Evolutionary conservation across 106 monocot species (phyloP).

Genomic region (Dendrobium chrysotoxum): DNA sequence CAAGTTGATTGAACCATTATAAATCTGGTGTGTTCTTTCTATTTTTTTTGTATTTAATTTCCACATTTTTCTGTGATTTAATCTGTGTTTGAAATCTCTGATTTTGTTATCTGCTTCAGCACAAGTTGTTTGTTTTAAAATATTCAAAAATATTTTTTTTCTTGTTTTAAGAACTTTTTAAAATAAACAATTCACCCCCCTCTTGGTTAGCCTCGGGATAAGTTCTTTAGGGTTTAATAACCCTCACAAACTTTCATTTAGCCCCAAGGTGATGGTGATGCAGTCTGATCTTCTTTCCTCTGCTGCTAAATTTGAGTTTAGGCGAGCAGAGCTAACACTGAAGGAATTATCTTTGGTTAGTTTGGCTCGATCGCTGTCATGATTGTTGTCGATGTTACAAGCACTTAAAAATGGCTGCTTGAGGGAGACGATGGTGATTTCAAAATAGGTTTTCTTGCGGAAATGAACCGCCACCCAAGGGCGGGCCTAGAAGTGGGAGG

Average conservation of each 20-base stretch:
- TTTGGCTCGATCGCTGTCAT: slow-evolving; percentile 27
- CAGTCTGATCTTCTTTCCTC: background rate
- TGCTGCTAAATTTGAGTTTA: background rate
- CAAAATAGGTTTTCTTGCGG: slow-evolving; percentile 86
- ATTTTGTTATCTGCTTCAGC: too few relatives aligned
- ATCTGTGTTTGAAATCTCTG: too few relatives aligned
- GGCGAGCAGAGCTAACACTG: background rate
- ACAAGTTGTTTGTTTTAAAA: too few relatives aligned
- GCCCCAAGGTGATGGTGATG: slow-evolving; percentile 41
- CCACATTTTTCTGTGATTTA: too few relatives aligned
- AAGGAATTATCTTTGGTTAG: slow-evolving; percentile 18
- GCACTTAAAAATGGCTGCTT: slow-evolving; percentile 6
- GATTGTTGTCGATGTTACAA: slow-evolving; percentile 2
- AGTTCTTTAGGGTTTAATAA: slow-evolving; percentile 21
- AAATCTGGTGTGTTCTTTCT: too few relatives aligned
- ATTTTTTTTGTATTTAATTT: too few relatives aligned
- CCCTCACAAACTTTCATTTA: slow-evolving; percentile 15
- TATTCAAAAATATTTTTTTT: too few relatives aligned
- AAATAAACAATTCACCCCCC: too few relatives aligned
- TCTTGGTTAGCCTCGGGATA: too few relatives aligned
- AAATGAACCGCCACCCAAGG: slow-evolving; percentile 29
- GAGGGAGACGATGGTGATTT: slow-evolving; percentile 55
- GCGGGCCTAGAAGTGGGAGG: slow-evolving; percentile 71
- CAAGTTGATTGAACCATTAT: too few relatives aligned
- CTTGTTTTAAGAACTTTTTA: too few relatives aligned